A percentile compares a stretch with the other conserved stretches of the same genome.
phyloP scores from a whole-genome alignment of 768 basidiomycete genomes.

The Gautieria morchelliformis region DNA sequence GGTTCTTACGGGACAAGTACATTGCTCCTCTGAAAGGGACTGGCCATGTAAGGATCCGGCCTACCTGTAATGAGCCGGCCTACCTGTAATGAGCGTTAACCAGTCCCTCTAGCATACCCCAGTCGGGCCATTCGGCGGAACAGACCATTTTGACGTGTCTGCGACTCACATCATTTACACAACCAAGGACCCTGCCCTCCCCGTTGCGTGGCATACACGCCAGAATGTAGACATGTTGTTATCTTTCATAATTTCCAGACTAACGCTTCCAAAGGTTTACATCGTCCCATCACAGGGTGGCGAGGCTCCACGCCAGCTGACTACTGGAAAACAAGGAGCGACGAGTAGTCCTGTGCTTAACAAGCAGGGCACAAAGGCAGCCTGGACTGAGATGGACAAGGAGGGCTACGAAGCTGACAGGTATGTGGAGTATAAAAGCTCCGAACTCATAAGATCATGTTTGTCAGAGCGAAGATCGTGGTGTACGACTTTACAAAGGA shows the following conservation, averaged over 20 bases:
- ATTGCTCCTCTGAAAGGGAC: slow-evolving; percentile 57
- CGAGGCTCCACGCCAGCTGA: slow-evolving; percentile 53
- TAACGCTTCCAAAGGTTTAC: slow-evolving; percentile 43
- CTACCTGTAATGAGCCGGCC: slow-evolving; percentile 1
- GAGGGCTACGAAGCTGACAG: slow-evolving; percentile 90
- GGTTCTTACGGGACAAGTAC: slow-evolving; percentile 44
- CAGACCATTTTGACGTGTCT: slow-evolving; percentile 73
- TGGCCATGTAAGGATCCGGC: slow-evolving; percentile 44
- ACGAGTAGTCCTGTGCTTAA: slow-evolving; percentile 66
- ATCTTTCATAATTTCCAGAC: neutral
- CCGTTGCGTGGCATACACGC: slow-evolving; percentile 79
- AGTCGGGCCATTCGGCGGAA: slow-evolving; percentile 82
- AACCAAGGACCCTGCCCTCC: slow-evolving; percentile 71
- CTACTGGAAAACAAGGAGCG: slow-evolving; percentile 79
- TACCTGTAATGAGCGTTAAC: slow-evolving; percentile 1
- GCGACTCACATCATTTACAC: slow-evolving; percentile 67
- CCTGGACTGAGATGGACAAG: slow-evolving; percentile 80
- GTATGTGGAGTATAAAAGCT: slow-evolving; percentile 22
- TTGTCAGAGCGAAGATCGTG: slow-evolving; percentile 58
- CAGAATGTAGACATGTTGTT: slow-evolving; percentile 48
- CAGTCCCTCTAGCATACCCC: slow-evolving; percentile 46
- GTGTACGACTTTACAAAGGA: slow-evolving; percentile 63
- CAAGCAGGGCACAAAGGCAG: slow-evolving; percentile 55
- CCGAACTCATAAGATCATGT: neutral
- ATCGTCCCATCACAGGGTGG: slow-evolving; percentile 48